Conservation (phyloP, 2,329 filamentous ascomycete species). For the Colletotrichum sp. region DNA sequence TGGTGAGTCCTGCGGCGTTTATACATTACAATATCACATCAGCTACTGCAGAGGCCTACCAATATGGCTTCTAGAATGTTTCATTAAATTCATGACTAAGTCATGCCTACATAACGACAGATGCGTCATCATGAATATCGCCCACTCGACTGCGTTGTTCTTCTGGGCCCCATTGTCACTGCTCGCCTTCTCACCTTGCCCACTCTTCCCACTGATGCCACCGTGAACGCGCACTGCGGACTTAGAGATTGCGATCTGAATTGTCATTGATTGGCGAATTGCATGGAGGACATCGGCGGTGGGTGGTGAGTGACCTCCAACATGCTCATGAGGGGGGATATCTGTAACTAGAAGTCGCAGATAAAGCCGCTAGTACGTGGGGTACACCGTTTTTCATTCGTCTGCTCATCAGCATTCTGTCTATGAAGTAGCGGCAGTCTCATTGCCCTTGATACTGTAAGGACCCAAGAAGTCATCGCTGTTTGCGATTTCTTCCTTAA, state of each 20-base stretch:
- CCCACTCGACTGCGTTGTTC: background rate
- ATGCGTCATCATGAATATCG: background rate
- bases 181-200: background rate
- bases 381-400: background rate
- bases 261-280: background rate
- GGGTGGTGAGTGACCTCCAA: background rate
- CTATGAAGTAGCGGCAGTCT: conserved; percentile 38
- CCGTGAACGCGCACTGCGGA: background rate
- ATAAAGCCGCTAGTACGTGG: background rate
- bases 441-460: conserved; percentile 63
- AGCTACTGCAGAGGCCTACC: background rate
- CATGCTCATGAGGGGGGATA: background rate
- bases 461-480: conserved; percentile 82
- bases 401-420: background rate
- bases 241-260: background rate
- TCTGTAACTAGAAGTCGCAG: background rate
- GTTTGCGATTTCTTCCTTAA: conserved; percentile 90
- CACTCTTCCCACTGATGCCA: background rate
- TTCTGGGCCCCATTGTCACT: background rate
- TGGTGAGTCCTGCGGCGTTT: background rate
- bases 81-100: background rate
- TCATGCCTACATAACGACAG: background rate
- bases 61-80: background rate
- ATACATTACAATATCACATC: background rate
- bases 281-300: background rate